phyloP scores from a whole-genome alignment of 192 early-diverging fungal genomes.

The Backusella luteola region DNA sequence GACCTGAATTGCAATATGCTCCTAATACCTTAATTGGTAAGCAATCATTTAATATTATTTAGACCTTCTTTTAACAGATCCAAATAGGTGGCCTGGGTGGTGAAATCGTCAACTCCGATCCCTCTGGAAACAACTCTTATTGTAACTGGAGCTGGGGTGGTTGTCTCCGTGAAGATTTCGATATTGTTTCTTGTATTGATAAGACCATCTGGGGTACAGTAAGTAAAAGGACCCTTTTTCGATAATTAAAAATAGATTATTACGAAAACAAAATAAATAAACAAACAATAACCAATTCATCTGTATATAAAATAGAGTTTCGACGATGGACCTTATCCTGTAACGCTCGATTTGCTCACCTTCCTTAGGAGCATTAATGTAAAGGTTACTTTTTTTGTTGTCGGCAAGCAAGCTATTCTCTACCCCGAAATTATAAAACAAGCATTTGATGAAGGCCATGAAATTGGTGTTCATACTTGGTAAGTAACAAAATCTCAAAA shows the following conservation, averaged over 20 bases:
- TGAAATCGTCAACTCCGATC: conserved; percentile 20
- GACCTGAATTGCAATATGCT: conserved; percentile 36
- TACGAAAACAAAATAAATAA: background rate
- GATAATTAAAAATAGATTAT: background rate
- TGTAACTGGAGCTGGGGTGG: conserved; percentile 56
- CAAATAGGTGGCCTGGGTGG: background rate
- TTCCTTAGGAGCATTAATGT: conserved; percentile 35
- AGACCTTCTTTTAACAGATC: background rate
- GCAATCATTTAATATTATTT: conserved; percentile 1
- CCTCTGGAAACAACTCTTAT: conserved; percentile 26
- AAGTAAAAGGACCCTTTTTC: background rate
- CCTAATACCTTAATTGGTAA: conserved; percentile 29
- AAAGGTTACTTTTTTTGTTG: conserved; percentile 55
- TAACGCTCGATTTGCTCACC: conserved; percentile 40
- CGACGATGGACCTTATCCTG: conserved; percentile 52
- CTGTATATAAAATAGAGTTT: conserved; percentile 32
- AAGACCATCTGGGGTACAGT: conserved; percentile 46
- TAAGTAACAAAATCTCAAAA: background rate
- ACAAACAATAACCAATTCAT: background rate
- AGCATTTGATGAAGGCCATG: conserved; percentile 35
- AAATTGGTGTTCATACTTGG: conserved; percentile 45
- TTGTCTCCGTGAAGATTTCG: conserved; percentile 31
- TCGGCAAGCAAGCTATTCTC: conserved; percentile 50
- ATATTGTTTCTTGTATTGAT: conserved; percentile 41
- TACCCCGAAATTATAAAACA: conserved; percentile 38